Evolutionary conservation across 2,329 filamentous ascomycete genomes (phyloP), one percentile per base, ranked within the genome.

Genomic region (Colletotrichum liaoningense): DNA sequence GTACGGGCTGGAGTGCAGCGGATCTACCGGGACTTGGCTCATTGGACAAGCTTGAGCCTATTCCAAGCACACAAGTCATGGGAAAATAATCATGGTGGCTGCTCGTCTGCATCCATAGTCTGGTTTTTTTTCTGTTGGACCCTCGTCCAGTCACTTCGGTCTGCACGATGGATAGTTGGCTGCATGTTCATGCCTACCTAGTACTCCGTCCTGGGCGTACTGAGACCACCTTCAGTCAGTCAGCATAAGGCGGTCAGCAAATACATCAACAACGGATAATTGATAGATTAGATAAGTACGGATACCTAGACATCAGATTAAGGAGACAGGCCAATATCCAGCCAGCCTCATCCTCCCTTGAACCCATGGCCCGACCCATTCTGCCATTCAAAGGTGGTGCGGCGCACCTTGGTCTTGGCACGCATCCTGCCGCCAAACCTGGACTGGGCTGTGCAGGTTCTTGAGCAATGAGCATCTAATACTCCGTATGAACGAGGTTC

Each of bases 1-100:
- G 35, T 46, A 22, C 62, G 30, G 42, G 57, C 52, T 35, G 42
- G 42, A 49, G 65, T 59, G 69, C 63, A 71, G 65, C 69, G 59
- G 69, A 72, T 72, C 69, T 69, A 38, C 69, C 69, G 69, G 69
- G 59, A 69, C 65, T 69, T 59, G 52, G n/a, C 52, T 58, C 28
- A 49, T 49, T 67, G 65, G 28, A 24, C 9, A 28, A 24, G 12
- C 33, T 26, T 35, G 28, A 11, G 42, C 42, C 42, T 49, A 11
- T 49, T n/a, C 7, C 16, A 35, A 35, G 9, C 33, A 35, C 33
- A 11, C 11, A 11, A 19, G 42, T 49, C 19, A 3, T 26, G 12
- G 12, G 11, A 26, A 49, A 12, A 35, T 12, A 35, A 16, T 38
- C 19, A 6, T 59, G 42, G 49, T 55, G 60, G 67, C 59, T 57